These are phyloP conservation scores for Calycina marina DNA, from an alignment of 2,329 filamentous ascomycete genomes.

Conservation along the genomic window DNA sequence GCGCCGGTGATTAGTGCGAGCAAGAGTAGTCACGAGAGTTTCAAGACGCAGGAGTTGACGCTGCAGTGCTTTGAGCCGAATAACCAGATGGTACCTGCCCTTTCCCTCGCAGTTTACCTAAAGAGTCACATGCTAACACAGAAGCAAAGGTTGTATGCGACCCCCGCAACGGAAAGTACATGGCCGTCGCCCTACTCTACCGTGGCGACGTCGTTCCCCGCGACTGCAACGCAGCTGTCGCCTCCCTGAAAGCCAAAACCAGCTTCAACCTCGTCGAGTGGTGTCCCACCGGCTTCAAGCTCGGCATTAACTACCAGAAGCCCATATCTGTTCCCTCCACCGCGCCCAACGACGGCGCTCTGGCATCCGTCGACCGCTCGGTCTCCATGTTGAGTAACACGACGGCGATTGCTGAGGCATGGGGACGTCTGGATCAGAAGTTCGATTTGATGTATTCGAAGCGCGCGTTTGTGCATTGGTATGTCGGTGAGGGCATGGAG, in stretches of 20 bases:
- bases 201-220: conserved; percentile 50
- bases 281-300: conserved; percentile 56
- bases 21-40: conserved; percentile 50
- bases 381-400: conserved; percentile 54
- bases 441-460: conserved; percentile 59
- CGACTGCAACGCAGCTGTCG: conserved; percentile 44
- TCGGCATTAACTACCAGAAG: conserved; percentile 53
- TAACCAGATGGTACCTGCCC: conserved; percentile 47
- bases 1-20: conserved; percentile 46
- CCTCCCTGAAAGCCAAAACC: conserved; percentile 46
- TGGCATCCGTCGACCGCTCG: conserved; percentile 37
- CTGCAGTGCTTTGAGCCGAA: conserved; percentile 54
- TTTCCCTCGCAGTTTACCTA: not conserved
- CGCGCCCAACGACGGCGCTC: conserved; percentile 27
- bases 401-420: conserved; percentile 51
- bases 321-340: conserved; percentile 33
- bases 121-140: not conserved
- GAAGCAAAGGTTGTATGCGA: conserved; percentile 36
- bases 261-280: conserved; percentile 54
- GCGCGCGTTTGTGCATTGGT: conserved; percentile 58
- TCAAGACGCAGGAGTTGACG: conserved; percentile 50
- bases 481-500: conserved; percentile 57
- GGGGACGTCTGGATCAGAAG: conserved; percentile 49
- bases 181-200: conserved; percentile 52
- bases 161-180: conserved; percentile 52